Evolutionary conservation across 2,329 filamentous ascomycete species (phyloP).

Genomic region (Penicillium sp.): DNA sequence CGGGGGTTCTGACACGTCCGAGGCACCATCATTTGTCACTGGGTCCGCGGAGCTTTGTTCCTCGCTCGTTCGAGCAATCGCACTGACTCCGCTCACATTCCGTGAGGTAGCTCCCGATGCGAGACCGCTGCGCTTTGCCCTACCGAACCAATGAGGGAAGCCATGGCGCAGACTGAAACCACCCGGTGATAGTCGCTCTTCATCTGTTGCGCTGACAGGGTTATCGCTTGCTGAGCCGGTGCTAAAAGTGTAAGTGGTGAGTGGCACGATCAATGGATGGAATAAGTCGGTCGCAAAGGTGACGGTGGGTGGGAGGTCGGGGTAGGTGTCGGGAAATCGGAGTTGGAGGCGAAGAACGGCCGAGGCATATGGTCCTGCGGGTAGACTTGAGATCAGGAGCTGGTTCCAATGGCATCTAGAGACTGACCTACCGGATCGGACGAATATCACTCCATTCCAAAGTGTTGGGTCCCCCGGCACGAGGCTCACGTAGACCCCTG

Average conservation of each 20-base stretch:
- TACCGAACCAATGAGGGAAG: conserved; percentile 87
- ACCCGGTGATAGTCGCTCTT: conserved; percentile 80
- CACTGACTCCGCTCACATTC: conserved; percentile 47
- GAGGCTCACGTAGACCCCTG: conserved; percentile 83
- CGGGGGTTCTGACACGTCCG: conserved; percentile 2
- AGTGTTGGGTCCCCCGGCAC: conserved; percentile 77
- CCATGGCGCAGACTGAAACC: conserved; percentile 89
- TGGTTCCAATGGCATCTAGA: neutral
- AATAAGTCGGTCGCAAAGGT: conserved; percentile 93
- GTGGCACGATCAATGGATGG: conserved; percentile 86
- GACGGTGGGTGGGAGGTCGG: conserved; percentile 75
- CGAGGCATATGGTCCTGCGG: conserved; percentile 79
- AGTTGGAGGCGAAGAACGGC: conserved; percentile 89
- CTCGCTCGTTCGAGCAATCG: neutral
- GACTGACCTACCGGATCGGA: conserved; percentile 70
- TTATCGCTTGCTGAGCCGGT: conserved; percentile 74
- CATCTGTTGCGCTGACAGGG: conserved; percentile 79
- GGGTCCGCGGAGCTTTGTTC: neutral
- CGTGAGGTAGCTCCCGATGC: conserved; percentile 41
- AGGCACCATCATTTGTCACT: neutral
- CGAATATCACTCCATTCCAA: conserved; percentile 91
- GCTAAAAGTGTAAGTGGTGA: conserved; percentile 93
- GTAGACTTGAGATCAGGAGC: conserved; percentile 4
- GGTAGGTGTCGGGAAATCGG: conserved; percentile 80
- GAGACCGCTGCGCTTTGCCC: conserved; percentile 49